Conservation (phyloP, 2,329 filamentous ascomycete genomes). For the Ophiognomonia clavigignenti-juglandacearum region DNA sequence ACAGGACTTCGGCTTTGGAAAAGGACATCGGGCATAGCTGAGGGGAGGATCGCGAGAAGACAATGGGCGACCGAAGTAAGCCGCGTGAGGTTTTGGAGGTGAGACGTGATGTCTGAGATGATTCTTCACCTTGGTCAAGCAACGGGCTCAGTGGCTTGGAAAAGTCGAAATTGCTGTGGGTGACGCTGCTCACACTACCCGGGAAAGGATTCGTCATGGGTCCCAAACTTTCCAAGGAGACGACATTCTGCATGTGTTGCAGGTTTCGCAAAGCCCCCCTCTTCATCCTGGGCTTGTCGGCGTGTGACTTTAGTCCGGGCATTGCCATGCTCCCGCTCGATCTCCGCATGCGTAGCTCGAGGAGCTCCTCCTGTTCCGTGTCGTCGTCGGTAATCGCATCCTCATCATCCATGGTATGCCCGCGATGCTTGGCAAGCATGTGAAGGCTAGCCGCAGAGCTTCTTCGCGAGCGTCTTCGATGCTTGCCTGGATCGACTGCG, state of each 20-base stretch:
- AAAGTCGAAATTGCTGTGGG: conserved; percentile 18
- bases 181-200: not conserved
- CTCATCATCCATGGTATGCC: conserved; percentile 31
- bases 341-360: conserved; percentile 20
- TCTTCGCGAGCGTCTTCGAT: conserved; percentile 31
- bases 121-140: not conserved
- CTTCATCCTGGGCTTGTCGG: conserved; percentile 20
- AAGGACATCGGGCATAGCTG: conserved; percentile 4
- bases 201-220: conserved; percentile 15
- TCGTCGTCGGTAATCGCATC: conserved; percentile 31
- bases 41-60: conserved; percentile 7
- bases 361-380: conserved; percentile 22
- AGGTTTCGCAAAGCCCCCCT: conserved; percentile 17
- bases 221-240: conserved; percentile 12
- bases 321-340: not conserved
- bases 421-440: conserved; percentile 30
- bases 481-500: conserved; percentile 1
- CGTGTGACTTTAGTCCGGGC: not conserved
- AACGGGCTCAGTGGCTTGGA: conserved; percentile 15
- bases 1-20: conserved; percentile 9
- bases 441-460: conserved; percentile 47
- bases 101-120: not conserved
- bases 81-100: not conserved
- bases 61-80: conserved; percentile 1
- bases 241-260: conserved; percentile 20